Conservation (phyloP, 257 asterid species). For the Solanum boliviense region DNA sequence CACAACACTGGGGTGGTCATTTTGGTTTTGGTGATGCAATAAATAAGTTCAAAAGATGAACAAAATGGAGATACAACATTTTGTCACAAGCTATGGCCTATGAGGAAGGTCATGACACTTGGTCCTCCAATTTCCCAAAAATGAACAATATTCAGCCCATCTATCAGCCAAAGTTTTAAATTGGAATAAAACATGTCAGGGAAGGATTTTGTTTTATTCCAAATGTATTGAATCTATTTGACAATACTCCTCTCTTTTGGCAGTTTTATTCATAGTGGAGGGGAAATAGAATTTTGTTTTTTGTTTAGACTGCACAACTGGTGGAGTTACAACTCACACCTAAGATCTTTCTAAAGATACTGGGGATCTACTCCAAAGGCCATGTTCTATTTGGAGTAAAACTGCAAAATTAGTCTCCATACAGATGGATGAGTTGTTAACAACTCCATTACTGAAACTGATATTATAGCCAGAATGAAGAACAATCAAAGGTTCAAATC, state of each 20-base stretch:
- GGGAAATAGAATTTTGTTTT: not conserved
- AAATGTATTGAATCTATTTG: not conserved
- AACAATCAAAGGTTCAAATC: not conserved
- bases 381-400: not conserved
- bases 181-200: not conserved
- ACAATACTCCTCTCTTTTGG: not conserved
- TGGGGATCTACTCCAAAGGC: not conserved
- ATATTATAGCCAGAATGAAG: not conserved
- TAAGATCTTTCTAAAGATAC: not conserved
- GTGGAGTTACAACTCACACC: not conserved
- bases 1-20: not conserved
- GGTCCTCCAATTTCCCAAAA: not conserved
- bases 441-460: not conserved
- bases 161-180: not conserved
- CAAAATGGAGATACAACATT: not conserved
- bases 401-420: not conserved
- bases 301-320: not conserved
- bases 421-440: not conserved
- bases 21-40: not conserved
- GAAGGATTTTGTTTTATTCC: not conserved
- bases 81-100: not conserved
- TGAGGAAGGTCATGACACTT: not conserved
- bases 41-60: not conserved
- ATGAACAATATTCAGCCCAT: not conserved
- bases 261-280: not conserved